Evolutionary conservation across 257 asterid species (phyloP).

Genomic region (Striga asiatica): DNA sequence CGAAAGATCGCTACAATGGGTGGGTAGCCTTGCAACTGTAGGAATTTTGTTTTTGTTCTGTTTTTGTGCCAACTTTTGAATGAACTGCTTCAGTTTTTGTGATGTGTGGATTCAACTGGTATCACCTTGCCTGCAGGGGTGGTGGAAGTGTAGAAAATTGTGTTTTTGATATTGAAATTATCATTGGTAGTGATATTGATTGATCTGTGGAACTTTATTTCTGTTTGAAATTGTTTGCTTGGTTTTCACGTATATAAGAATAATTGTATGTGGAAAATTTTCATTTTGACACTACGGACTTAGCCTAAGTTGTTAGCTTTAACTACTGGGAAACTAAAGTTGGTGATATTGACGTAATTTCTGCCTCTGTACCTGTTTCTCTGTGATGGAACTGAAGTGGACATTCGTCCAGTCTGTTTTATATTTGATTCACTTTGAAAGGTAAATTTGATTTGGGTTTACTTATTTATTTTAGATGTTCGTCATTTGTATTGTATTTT

Average conservation of each 20-base stretch:
- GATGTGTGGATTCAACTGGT: no score
- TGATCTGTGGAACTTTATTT: not conserved
- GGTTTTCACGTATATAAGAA: not conserved
- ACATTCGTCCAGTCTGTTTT: not conserved
- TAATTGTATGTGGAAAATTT: no score
- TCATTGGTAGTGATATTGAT: not conserved
- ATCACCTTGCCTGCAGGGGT: not conserved
- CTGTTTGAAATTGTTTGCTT: not conserved
- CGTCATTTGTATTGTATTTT: not conserved
- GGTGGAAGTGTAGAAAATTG: not conserved
- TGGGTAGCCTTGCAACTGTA: conserved; percentile 14
- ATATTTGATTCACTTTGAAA: not conserved
- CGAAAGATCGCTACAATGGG: conserved; percentile 89
- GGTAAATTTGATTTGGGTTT: conserved; percentile 9
- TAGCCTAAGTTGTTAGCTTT: no score
- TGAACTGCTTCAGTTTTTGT: not conserved
- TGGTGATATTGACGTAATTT: conserved; percentile 1
- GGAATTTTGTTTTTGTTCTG: not conserved
- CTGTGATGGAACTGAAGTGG: conserved; percentile 12
- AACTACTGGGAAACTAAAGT: not conserved
- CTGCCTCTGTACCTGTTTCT: not conserved
- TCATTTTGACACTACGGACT: no score
- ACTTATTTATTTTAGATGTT: not conserved
- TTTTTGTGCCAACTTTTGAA: not conserved
- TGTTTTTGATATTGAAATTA: conserved; percentile 3